phyloP scores from a whole-genome alignment of 768 basidiomycete species.

The Boletus tomentosulus region DNA sequence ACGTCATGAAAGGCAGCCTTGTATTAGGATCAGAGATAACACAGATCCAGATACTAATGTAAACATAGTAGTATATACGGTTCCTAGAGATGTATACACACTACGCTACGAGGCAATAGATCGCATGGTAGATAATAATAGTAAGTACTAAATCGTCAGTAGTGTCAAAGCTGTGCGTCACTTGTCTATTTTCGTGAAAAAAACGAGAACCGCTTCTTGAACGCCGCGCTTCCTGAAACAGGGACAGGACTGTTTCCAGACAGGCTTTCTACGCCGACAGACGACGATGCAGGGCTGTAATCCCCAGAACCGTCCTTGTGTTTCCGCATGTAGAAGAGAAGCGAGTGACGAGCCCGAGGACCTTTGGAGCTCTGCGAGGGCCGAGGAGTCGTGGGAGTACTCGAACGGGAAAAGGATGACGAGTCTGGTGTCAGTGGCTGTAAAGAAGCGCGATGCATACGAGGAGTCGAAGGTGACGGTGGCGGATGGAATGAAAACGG shows the following conservation, averaged over 20 bases:
- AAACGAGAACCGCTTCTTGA: constrained; percentile 29
- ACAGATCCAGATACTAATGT: background rate
- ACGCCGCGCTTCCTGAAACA: background rate
- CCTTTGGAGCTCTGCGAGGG: constrained; percentile 25
- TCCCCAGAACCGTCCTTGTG: constrained; percentile 13
- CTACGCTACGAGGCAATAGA: constrained; percentile 14
- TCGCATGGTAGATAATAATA: constrained; percentile 12
- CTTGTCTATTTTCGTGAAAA: constrained; percentile 29
- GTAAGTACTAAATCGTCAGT: constrained; percentile 9
- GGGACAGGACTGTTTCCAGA: constrained; percentile 5
- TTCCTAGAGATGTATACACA: constrained; percentile 6
- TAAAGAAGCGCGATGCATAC: constrained; percentile 22
- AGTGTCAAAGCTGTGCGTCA: constrained; percentile 13
- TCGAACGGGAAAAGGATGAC: constrained; percentile 29
- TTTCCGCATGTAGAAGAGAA: constrained; percentile 32
- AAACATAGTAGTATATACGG: constrained; percentile 9
- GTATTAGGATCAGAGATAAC: background rate
- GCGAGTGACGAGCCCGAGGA: constrained; percentile 24
- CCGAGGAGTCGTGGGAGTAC: constrained; percentile 27
- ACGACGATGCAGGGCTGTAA: constrained; percentile 25
- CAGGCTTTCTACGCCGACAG: constrained; percentile 16
- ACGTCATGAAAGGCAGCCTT: background rate
- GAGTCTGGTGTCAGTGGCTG: constrained; percentile 30
- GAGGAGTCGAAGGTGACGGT: constrained; percentile 20
- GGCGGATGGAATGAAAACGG: constrained; percentile 17